Conservation (phyloP, 177 flowering plant genomes). For the Vitis hybrid region DNA sequence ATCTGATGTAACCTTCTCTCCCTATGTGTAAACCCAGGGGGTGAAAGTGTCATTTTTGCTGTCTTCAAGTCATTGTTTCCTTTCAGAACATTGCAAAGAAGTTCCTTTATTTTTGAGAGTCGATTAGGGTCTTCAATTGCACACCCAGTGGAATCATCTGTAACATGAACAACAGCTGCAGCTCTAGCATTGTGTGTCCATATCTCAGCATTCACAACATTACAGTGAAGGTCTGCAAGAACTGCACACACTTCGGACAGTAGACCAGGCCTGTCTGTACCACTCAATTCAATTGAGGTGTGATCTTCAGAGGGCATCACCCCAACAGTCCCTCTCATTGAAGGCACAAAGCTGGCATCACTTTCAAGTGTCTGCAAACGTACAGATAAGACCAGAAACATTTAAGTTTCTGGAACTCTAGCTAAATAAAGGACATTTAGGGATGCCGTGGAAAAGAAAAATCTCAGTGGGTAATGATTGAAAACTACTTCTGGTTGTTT, state of each 20-base stretch:
- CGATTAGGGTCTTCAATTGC: constrained; percentile 39
- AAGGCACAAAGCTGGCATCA: constrained; percentile 24
- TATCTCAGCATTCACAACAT: constrained; percentile 45
- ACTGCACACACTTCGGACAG: constrained; percentile 52
- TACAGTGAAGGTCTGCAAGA: constrained; percentile 47
- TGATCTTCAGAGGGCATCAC: constrained; percentile 38
- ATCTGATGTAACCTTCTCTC: constrained; percentile 52
- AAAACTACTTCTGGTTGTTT: too few relatives aligned
- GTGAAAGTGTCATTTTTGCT: constrained; percentile 33
- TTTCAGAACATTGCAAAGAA: constrained; percentile 40
- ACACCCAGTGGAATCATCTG: constrained; percentile 33
- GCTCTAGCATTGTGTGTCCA: constrained; percentile 57
- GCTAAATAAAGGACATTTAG: background rate
- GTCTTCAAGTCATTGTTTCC: constrained; percentile 28
- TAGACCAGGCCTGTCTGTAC: constrained; percentile 51
- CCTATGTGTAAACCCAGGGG: constrained; percentile 23
- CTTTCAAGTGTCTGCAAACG: constrained; percentile 38
- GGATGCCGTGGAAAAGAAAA: background rate
- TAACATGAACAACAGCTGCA: constrained; percentile 48
- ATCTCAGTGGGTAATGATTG: too few relatives aligned
- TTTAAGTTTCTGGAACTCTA: background rate
- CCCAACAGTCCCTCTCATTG: constrained; percentile 39
- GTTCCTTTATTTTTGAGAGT: constrained; percentile 32
- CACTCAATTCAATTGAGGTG: constrained; percentile 42
- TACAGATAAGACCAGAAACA: background rate